Conservation (phyloP, 2,329 filamentous ascomycete genomes). For the Phoma sp. region DNA sequence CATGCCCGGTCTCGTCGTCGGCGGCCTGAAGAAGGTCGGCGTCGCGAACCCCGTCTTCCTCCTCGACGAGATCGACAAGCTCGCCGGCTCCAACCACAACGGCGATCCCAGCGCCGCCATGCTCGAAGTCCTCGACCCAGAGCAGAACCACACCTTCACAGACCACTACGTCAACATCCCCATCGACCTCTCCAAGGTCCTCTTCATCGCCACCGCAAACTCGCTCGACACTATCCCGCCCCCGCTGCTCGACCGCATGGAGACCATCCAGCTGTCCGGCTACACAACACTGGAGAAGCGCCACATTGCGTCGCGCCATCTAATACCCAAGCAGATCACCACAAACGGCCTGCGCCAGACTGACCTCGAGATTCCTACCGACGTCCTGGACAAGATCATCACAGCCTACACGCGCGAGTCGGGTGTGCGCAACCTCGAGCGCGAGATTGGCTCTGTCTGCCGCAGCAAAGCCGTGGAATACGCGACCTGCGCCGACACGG, state of each 20-base stretch:
- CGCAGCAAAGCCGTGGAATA: conserved; percentile 87
- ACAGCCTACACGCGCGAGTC: conserved; percentile 96
- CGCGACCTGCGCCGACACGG: conserved; percentile 83
- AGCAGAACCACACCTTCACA: conserved; percentile 93
- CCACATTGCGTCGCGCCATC: conserved; percentile 88
- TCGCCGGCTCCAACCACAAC: conserved; percentile 88
- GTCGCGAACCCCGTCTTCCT: conserved; percentile 95
- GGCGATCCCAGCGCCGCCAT: conserved; percentile 96
- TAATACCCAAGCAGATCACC: conserved; percentile 95
- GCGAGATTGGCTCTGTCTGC: conserved; percentile 93
- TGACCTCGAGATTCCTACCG: conserved; percentile 77
- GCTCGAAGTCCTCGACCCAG: conserved; percentile 96
- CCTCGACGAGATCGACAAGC: conserved; percentile 97
- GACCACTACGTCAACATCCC: conserved; percentile 97
- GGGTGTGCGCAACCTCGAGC: conserved; percentile 93
- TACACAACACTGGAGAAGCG: conserved; percentile 98
- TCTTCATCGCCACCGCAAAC: conserved; percentile 98
- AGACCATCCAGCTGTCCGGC: conserved; percentile 89
- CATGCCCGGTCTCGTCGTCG: conserved; percentile 96
- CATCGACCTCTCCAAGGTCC: conserved; percentile 92
- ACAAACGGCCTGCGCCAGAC: conserved; percentile 82
- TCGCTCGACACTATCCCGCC: conserved; percentile 91
- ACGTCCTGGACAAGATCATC: conserved; percentile 93
- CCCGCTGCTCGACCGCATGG: conserved; percentile 95
- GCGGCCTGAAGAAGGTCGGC: conserved; percentile 91